Conservation (phyloP, 176 grass and related monocot genomes). For the Oryza rufipogon region DNA sequence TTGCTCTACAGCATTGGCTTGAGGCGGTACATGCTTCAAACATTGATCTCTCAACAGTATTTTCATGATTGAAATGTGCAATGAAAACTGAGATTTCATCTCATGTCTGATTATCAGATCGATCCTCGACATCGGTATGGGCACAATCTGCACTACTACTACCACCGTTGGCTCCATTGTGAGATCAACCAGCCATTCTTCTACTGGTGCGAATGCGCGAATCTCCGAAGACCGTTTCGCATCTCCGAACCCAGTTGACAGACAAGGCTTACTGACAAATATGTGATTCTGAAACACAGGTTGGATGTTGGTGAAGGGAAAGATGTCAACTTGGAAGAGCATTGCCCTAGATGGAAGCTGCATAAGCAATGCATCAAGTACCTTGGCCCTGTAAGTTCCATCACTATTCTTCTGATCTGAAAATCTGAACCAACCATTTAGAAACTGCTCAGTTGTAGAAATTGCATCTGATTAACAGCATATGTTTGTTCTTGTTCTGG, state of each 20-base stretch:
- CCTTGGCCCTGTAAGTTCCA: slow-evolving; percentile 69
- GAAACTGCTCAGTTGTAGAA: not conserved
- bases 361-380: slow-evolving; percentile 86
- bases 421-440: slow-evolving; percentile 6
- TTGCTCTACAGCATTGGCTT: slow-evolving; percentile 86
- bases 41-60: not conserved
- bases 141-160: slow-evolving; percentile 82
- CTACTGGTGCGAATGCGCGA: slow-evolving; percentile 58
- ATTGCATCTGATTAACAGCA: slow-evolving; percentile 12
- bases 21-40: slow-evolving; percentile 59
- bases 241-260: not conserved
- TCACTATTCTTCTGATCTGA: not conserved
- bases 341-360: slow-evolving; percentile 63
- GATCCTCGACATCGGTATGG: slow-evolving; percentile 86
- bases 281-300: slow-evolving; percentile 33
- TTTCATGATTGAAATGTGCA: not conserved
- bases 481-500: not conserved
- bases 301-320: slow-evolving; percentile 86
- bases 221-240: not conserved
- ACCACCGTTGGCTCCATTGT: slow-evolving; percentile 70
- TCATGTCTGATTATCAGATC: slow-evolving; percentile 53
- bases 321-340: slow-evolving; percentile 59
- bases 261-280: not conserved
- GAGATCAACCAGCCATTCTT: slow-evolving; percentile 72
- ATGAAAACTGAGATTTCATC: slow-evolving; percentile 5